Conservation (phyloP, 768 basidiomycete genomes). For the Phanerochaete sordida region DNA sequence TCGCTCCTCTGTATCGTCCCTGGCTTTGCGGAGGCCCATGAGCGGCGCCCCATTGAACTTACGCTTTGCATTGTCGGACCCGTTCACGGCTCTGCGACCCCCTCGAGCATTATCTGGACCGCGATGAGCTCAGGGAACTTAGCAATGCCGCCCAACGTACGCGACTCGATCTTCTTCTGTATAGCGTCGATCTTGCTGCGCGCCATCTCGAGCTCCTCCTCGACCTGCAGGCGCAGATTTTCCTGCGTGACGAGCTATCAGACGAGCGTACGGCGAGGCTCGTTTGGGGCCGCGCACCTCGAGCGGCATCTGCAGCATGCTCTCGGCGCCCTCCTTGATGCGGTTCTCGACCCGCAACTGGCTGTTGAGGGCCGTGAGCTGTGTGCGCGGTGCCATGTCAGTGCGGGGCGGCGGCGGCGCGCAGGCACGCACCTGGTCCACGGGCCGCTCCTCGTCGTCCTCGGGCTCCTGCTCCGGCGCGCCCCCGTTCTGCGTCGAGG, state of each 20-base stretch:
- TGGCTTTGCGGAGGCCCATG: slow-evolving; percentile 8
- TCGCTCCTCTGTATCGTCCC: slow-evolving; percentile 21
- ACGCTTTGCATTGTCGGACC: slow-evolving; percentile 10
- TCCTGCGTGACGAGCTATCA: slow-evolving; percentile 37
- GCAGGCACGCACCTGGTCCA: slow-evolving; percentile 7
- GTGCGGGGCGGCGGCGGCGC: neutral
- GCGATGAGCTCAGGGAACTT: neutral
- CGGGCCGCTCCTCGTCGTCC: neutral
- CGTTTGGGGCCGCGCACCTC: slow-evolving; percentile 34
- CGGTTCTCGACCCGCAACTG: slow-evolving; percentile 73
- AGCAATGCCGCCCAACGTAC: slow-evolving; percentile 30
- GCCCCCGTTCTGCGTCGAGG: neutral
- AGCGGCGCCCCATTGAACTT: slow-evolving; percentile 17
- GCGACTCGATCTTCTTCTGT: slow-evolving; percentile 49
- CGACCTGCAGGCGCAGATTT: slow-evolving; percentile 65
- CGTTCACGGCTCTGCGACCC: slow-evolving; percentile 14
- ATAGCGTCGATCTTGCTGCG: slow-evolving; percentile 69
- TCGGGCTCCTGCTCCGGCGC: slow-evolving; percentile 3
- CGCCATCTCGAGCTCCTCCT: slow-evolving; percentile 75
- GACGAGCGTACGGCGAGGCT: no score
- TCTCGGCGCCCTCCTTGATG: slow-evolving; percentile 92
- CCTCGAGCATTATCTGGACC: slow-evolving; percentile 16
- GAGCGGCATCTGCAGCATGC: slow-evolving; percentile 68
- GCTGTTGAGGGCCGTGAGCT: slow-evolving; percentile 63
- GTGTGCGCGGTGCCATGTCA: neutral